Base-by-base conservation (phyloP, 2,329 filamentous ascomycete genomes). In the Diaporthe aspalathi region DNA sequence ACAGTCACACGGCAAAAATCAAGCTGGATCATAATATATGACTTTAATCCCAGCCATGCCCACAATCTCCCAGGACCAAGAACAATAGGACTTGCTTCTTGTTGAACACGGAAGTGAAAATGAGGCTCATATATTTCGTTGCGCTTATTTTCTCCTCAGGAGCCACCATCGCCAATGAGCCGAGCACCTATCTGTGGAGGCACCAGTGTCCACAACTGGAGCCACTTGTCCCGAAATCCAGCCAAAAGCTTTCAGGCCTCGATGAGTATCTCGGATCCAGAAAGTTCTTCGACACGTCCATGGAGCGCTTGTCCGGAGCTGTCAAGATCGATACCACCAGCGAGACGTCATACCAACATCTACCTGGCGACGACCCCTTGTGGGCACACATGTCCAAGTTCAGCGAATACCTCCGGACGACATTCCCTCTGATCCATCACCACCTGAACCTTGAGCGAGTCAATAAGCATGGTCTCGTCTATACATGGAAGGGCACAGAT, bases 401-500 rank as follows among this genome's bases (percentile, higher is more conserved):
- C 22, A 35, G 49, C 40, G n/a, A 29, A 9, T 70, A 66, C 43
- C 67, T 72, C 17, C 16, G 32, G 22, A n/a, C 45, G 5, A 70
- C 67, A 8, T 72, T 88, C 73, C 89, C 89, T 0, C 76, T 83
- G 2, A 80, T 87, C 76, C 87, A 88, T 75, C 76, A 79, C 22
- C 80, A 80, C 5, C 78, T 89, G 66, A 76, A 80, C 8, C 78
- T 89, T 0, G 85, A 90, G 68, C 86, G 85, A 71, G 79, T 90
- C 74, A 91, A 91, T 77, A 87, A 83, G 1, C 86, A 90, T 76
- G 89, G 86, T 3, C 80, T 91, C 53, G 76, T 91, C 38, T 90
- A 86, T 76, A 89, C 87, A 2, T 88, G 88, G 85, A 73, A 84
- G 49, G 90, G 89, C 5, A 83, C 80, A 8, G 81, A 90, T 45